These are phyloP conservation scores for Penicillium tannophilum DNA, from an alignment of 495 filamentous ascomycete genomes.

Conservation along the genomic window DNA sequence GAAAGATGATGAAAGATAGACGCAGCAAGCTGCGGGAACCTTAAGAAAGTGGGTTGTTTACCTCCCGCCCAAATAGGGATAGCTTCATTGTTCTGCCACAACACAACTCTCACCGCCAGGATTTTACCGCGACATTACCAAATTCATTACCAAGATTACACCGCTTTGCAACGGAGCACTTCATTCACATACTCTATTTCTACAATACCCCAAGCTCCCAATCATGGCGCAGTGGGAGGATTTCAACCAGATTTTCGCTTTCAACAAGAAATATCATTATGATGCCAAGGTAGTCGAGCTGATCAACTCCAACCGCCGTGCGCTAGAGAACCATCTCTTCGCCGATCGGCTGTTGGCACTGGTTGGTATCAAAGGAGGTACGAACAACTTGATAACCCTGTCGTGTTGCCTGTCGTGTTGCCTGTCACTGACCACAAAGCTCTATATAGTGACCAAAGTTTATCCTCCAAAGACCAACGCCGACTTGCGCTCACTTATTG, in stretches of 20 bases:
- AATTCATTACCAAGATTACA: constrained; percentile 11
- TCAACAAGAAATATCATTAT: constrained; percentile 64
- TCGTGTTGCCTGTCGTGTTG: not conserved
- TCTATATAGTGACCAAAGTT: constrained; percentile 50
- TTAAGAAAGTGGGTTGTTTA: constrained; percentile 52
- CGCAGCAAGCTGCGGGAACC: constrained; percentile 7
- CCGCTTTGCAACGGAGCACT: constrained; percentile 9
- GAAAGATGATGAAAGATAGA: constrained; percentile 25
- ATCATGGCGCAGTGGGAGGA: constrained; percentile 51
- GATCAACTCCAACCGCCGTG: constrained; percentile 63
- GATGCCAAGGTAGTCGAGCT: constrained; percentile 56
- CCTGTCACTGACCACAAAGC: constrained; percentile 3
- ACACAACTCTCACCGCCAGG: constrained; percentile 35
- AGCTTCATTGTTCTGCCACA: constrained; percentile 41
- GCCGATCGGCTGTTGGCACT: constrained; percentile 71
- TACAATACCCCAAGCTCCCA: not conserved
- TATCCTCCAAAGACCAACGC: constrained; percentile 71
- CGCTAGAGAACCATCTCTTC: constrained; percentile 67
- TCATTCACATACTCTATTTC: not conserved
- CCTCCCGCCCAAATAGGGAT: constrained; percentile 42
- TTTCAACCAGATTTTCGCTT: constrained; percentile 65
- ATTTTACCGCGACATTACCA: not conserved
- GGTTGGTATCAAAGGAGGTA: constrained; percentile 71
- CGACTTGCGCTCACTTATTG: constrained; percentile 65
- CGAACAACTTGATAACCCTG: constrained; percentile 7